Evolutionary conservation across 306 rosid species (phyloP), one percentile per base, ranked within the genome.

Genomic region (Malus fusca): DNA sequence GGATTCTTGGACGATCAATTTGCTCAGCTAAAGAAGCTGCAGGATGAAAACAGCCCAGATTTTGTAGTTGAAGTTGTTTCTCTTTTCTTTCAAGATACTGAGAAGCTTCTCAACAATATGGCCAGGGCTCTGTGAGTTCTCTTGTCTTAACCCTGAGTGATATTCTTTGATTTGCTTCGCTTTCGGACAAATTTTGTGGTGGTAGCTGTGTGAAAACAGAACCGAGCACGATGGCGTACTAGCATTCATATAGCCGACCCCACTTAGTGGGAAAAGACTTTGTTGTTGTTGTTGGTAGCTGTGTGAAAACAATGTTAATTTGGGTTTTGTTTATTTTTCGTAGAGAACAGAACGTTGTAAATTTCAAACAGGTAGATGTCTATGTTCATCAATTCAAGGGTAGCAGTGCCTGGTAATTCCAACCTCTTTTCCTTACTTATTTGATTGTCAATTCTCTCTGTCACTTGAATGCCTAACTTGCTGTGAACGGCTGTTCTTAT

Each of bases 381-480:
- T 77, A 82, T 82, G 96, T 87, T 14, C 96, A 89, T 85, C 96
- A 88, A 64, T 85, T 87, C 73, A 92, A 90, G 86, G 94, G 92
- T 56, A 90, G 92, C 80, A 87, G 96, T 76, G 93, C 91, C 65
- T 90, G 96, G 97, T 92, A 86, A 65, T 42, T 72, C 66, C 64
- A 11, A 23, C 6, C 33, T 18, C 40, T 52, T 30, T 68, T 62
- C 56, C 21, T 37, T n/a, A 25, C 42, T 72, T 33, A 33, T 56
- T 60, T 77, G 12, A 22, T 68, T 21, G 21, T 68, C 30, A 52
- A 3, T 73, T 78, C 4, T 31, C 46, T 51, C 0, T 23, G 18
- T 42, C 15, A 35, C 19, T n/a, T 15, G 12, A 40, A 21, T 48
- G 26, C 60, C n/a, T 18, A n/a, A 22, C 44, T 23, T 35, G n/a